These are phyloP conservation scores for Akanthomyces uredinophilus DNA, from an alignment of 2,329 filamentous ascomycete genomes.

Conservation along the genomic window DNA sequence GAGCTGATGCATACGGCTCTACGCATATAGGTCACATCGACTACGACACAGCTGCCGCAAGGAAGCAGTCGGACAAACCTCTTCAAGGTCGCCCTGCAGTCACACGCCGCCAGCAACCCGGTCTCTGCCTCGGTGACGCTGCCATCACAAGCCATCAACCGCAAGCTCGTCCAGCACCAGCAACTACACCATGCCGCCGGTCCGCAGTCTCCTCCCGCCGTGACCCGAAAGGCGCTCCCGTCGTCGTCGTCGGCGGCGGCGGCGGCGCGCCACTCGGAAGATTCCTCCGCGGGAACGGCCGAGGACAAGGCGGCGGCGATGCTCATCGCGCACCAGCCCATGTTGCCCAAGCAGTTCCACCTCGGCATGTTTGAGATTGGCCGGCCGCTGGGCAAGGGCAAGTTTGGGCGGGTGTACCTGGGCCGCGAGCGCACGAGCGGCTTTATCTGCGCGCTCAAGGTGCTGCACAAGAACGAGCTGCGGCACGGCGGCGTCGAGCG, in stretches of 20 bases:
- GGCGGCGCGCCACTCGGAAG: constrained; percentile 41
- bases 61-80: constrained; percentile 69
- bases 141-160: constrained; percentile 59
- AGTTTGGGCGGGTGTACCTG: constrained; percentile 82
- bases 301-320: constrained; percentile 44
- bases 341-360: constrained; percentile 64
- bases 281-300: constrained; percentile 31
- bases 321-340: constrained; percentile 52
- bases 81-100: constrained; percentile 79
- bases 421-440: constrained; percentile 72
- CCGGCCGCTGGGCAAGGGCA: constrained; percentile 78
- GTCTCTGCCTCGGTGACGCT: constrained; percentile 61
- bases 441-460: constrained; percentile 83
- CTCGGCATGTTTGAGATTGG: constrained; percentile 94
- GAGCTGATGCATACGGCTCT: not conserved
- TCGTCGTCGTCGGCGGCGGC: constrained; percentile 23
- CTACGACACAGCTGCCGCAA: constrained; percentile 40
- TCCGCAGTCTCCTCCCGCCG: constrained; percentile 42
- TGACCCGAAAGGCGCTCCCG: constrained; percentile 6
- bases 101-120: constrained; percentile 57
- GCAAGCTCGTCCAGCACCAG: constrained; percentile 30
- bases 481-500: constrained; percentile 75
- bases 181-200: constrained; percentile 36
- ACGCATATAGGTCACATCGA: constrained; percentile 21
- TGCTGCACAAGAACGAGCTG: constrained; percentile 78